Evolutionary conservation across 2,329 filamentous ascomycete species (phyloP).

Genomic region (Exutisphaerella laricina): DNA sequence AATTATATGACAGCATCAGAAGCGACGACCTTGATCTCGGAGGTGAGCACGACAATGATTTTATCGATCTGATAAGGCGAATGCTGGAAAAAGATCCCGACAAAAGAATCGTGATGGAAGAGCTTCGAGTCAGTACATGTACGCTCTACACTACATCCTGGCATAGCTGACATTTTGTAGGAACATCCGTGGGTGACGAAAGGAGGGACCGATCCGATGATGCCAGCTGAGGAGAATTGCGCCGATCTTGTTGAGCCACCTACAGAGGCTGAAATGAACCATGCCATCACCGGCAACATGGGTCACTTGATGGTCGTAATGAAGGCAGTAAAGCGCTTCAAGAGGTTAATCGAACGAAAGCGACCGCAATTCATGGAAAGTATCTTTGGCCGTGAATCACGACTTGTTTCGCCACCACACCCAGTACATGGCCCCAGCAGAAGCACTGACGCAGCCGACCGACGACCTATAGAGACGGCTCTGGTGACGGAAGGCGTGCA

Average conservation of each 20-base stretch:
- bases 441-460: slow-evolving; percentile 49
- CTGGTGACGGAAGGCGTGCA: slow-evolving; percentile 52
- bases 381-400: slow-evolving; percentile 54
- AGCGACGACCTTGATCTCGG: slow-evolving; percentile 60
- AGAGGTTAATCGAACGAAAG: slow-evolving; percentile 59
- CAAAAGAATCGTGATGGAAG: slow-evolving; percentile 75
- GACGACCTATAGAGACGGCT: slow-evolving; percentile 44
- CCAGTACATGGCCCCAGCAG: slow-evolving; percentile 20
- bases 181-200: slow-evolving; percentile 91
- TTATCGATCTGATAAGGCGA: slow-evolving; percentile 66
- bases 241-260: slow-evolving; percentile 72
- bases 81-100: slow-evolving; percentile 80
- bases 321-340: slow-evolving; percentile 88
- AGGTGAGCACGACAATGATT: slow-evolving; percentile 58
- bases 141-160: too few relatives aligned
- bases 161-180: slow-evolving; percentile 44
- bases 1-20: slow-evolving; percentile 85
- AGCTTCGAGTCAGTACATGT: slow-evolving; percentile 74
- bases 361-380: slow-evolving; percentile 52
- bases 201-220: slow-evolving; percentile 66
- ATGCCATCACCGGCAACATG: slow-evolving; percentile 87
- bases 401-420: slow-evolving; percentile 53
- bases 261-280: slow-evolving; percentile 83
- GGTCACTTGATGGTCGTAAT: slow-evolving; percentile 80
- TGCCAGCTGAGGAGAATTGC: slow-evolving; percentile 81